These are phyloP conservation scores for Gossypioides kirkii DNA, from an alignment of 345 rosid species.

Conservation along the genomic window DNA sequence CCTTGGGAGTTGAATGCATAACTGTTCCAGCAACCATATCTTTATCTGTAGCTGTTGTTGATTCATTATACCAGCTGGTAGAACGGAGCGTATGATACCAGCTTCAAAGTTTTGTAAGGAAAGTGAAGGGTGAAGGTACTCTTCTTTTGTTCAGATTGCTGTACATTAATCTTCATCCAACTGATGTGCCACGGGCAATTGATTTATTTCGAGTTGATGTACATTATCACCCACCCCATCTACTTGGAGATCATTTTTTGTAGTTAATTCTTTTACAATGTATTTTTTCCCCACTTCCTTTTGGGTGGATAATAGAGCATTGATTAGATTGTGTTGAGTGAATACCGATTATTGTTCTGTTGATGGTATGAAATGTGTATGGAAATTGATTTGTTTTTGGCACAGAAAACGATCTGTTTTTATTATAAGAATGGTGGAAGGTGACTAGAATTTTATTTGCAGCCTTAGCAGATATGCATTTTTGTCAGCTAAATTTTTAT, in stretches of 20 bases:
- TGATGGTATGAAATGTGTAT: constrained; percentile 18
- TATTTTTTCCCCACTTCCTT: background rate
- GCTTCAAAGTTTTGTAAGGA: constrained; percentile 9
- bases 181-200: background rate
- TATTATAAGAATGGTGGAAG: background rate
- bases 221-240: constrained; percentile 17
- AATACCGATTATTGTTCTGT: constrained; percentile 14
- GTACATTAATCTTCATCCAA: constrained; percentile 17
- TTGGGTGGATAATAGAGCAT: constrained; percentile 6
- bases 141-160: constrained; percentile 10
- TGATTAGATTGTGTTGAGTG: constrained; percentile 16
- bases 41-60: constrained; percentile 1
- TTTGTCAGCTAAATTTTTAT: background rate
- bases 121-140: constrained; percentile 11
- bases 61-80: constrained; percentile 13
- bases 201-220: constrained; percentile 21
- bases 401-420: background rate
- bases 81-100: background rate
- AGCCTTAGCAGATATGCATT: background rate
- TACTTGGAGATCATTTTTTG: constrained; percentile 20
- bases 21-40: constrained; percentile 3
- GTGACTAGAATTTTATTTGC: background rate
- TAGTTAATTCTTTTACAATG: constrained; percentile 30
- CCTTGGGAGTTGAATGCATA: constrained; percentile 16
- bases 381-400: background rate